These are phyloP conservation scores for Polyporus tsugae DNA, from an alignment of 1,284 basidiomycete genomes.

Conservation along the genomic window DNA sequence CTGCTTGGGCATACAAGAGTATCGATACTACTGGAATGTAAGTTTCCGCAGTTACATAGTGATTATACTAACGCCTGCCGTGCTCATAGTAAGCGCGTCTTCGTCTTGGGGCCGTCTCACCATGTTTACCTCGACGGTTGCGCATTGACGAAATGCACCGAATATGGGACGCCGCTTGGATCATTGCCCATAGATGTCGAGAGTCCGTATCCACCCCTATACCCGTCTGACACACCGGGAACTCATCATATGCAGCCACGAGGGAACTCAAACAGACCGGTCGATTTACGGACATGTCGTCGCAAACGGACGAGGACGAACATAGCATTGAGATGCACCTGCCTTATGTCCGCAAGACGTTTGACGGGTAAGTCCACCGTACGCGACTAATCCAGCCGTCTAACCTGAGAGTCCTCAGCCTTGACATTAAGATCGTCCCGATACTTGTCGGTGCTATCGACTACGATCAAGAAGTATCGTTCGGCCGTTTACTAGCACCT, in stretches of 20 bases:
- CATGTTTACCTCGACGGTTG: constrained; percentile 90
- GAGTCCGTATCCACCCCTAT: constrained; percentile 57
- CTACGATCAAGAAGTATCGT: constrained; percentile 63
- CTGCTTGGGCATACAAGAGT: constrained; percentile 95
- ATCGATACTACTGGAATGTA: constrained; percentile 87
- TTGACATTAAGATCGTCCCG: constrained; percentile 86
- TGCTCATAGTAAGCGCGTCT: constrained; percentile 82
- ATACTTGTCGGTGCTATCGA: constrained; percentile 91
- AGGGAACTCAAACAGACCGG: constrained; percentile 72
- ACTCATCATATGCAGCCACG: constrained; percentile 58
- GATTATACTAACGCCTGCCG: background rate
- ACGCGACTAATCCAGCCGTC: background rate
- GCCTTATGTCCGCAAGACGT: constrained; percentile 91
- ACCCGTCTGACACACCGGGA: background rate
- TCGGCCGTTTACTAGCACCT: constrained; percentile 79
- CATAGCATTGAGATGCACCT: constrained; percentile 99
- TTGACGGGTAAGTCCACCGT: constrained; percentile 70
- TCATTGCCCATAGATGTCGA: constrained; percentile 80
- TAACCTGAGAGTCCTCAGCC: constrained; percentile 47
- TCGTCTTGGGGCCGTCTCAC: constrained; percentile 96
- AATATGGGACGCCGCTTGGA: constrained; percentile 91
- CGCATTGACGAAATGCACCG: constrained; percentile 79
- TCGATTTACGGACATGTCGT: constrained; percentile 76
- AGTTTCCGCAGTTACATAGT: constrained; percentile 36
- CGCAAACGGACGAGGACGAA: constrained; percentile 87